phyloP scores from a whole-genome alignment of 2,329 filamentous ascomycete species.

The Neurospora sp. region DNA sequence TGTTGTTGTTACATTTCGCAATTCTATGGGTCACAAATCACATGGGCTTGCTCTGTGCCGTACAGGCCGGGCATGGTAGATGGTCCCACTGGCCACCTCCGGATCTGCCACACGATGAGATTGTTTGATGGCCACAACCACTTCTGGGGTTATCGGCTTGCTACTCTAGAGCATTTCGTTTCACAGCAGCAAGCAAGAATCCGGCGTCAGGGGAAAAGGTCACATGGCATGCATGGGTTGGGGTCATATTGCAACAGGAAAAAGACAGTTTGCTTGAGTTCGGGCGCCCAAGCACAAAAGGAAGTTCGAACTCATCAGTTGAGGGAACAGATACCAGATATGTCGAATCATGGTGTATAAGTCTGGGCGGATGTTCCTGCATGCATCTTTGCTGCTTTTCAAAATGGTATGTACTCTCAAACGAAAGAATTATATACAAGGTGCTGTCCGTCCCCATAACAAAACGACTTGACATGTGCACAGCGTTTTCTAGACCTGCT shows the following conservation, averaged over 20 bases:
- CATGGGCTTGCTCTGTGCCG: conserved; percentile 24
- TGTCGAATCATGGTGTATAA: neutral
- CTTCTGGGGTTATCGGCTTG: neutral
- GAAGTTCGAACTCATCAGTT: neutral
- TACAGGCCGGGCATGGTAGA: neutral
- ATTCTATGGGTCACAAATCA: conserved; percentile 23
- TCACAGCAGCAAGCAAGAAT: neutral
- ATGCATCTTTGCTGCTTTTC: neutral
- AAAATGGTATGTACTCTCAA: neutral
- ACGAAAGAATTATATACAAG: neutral
- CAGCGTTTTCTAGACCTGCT: neutral
- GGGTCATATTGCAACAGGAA: neutral
- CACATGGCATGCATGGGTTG: neutral
- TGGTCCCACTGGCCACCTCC: neutral
- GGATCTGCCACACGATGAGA: neutral
- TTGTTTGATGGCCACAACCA: neutral
- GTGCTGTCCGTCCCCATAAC: neutral
- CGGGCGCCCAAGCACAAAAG: neutral
- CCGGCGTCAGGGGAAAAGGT: neutral
- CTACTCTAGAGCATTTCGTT: neutral
- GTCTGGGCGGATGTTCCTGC: neutral
- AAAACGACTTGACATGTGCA: neutral
- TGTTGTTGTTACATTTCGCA: conserved; percentile 26
- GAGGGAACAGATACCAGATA: neutral
- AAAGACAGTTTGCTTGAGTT: neutral